phyloP scores from a whole-genome alignment of 2,329 filamentous ascomycete genomes.

The Dactylonectria macrodidyma region DNA sequence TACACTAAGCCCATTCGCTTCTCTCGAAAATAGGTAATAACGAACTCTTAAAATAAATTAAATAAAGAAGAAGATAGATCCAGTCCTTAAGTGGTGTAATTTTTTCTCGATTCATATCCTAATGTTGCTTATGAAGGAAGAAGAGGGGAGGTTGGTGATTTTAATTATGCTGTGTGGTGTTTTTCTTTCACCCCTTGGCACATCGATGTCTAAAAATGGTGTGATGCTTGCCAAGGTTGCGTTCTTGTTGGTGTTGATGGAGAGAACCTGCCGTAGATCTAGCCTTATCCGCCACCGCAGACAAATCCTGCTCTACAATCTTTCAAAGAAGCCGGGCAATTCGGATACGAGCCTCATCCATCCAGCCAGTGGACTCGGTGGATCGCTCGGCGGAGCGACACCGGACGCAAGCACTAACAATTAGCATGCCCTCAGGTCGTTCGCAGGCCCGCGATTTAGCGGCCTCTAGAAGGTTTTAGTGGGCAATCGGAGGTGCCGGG shows the following conservation, averaged over 20 bases:
- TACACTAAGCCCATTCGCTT: too few relatives aligned
- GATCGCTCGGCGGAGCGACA: constrained; percentile 7
- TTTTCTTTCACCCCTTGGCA: not conserved
- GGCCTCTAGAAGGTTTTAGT: constrained; percentile 31
- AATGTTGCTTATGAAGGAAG: too few relatives aligned
- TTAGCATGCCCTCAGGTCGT: constrained; percentile 3
- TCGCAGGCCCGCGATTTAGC: constrained; percentile 14
- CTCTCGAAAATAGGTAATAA: too few relatives aligned
- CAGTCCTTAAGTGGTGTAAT: too few relatives aligned
- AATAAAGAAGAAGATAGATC: too few relatives aligned
- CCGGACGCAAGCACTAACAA: constrained; percentile 19
- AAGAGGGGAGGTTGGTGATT: not conserved
- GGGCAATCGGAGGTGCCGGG: constrained; percentile 23
- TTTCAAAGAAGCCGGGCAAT: not conserved
- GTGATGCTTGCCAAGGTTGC: constrained; percentile 8
- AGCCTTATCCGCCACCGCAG: not conserved
- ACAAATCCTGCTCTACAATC: not conserved
- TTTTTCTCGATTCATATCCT: too few relatives aligned
- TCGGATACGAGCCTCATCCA: too few relatives aligned
- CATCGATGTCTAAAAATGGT: not conserved
- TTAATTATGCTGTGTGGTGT: not conserved
- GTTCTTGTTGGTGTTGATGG: constrained; percentile 2
- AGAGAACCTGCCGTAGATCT: not conserved
- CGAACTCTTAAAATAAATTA: too few relatives aligned
- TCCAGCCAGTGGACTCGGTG: too few relatives aligned